Evolutionary conservation across 306 rosid genomes (phyloP).

Genomic region (Castanea crenata): DNA sequence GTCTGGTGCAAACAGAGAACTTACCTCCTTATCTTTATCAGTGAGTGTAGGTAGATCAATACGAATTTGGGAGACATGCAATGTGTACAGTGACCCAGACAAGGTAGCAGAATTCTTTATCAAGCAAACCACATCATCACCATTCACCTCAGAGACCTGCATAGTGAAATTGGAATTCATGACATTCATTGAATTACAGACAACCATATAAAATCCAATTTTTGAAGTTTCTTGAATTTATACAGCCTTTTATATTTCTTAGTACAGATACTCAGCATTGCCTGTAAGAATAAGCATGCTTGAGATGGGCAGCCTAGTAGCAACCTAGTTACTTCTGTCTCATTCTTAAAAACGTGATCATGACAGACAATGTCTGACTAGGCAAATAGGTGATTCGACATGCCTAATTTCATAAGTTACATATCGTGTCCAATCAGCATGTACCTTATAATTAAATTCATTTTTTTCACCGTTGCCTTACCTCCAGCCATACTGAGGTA

Average conservation of each 20-base stretch:
- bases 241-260: not conserved
- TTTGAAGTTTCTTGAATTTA: not conserved
- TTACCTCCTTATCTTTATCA: constrained; percentile 51
- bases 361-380: not conserved
- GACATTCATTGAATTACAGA: not conserved
- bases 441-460: not conserved
- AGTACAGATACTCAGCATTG: not conserved
- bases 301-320: not conserved
- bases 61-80: constrained; percentile 49
- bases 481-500: constrained; percentile 57
- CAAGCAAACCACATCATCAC: constrained; percentile 47
- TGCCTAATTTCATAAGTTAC: not conserved
- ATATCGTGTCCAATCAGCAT: not conserved
- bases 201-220: not conserved
- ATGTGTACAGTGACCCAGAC: constrained; percentile 48
- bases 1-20: not conserved
- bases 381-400: not conserved
- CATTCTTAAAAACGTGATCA: not conserved
- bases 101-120: constrained; percentile 50
- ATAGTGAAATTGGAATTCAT: not conserved
- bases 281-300: not conserved
- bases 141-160: constrained; percentile 50
- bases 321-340: not conserved
- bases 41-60: constrained; percentile 55
- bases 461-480: constrained; percentile 5